Evolutionary conservation across 83 land plant species (phyloP), one percentile per base, ranked within the genome.

Genomic region (Larix sibirica): DNA sequence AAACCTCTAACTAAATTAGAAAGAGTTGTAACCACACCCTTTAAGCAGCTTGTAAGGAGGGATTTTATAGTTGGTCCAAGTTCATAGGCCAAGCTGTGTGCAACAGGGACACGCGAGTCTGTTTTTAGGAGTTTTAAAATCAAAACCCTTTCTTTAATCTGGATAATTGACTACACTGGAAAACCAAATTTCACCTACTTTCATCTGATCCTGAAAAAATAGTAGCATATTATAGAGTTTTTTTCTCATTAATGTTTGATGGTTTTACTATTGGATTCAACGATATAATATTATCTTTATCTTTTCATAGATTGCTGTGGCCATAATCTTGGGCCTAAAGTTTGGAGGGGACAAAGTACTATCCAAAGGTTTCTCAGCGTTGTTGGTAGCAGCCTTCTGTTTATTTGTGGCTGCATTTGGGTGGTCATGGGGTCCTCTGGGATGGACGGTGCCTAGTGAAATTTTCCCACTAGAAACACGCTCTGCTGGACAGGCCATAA

Each of bases 371-470:
- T 87, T 65, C 80, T 91, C 94, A 6, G 73, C 86, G n/a, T 6
- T 86, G 28, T 85, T 91, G 82, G 94, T 93, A 21, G 62, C 81
- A 2, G 82, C 91, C 65, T 79, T 93, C 79, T 91, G 92, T 74
- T 66, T 91, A 12, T 93, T 91, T 44, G 90, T 91, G 23, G 82
- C 82, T 12, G 95, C 89, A 10, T 93, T 89, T 50, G 95, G 92
- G 62, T 91, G 94, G 92, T 93, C 95, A 38, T 93, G 95, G 95
- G 95, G 95, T 0, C 90, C 92, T 3, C 90, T 91, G 1, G 94
- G 94, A 2, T 93, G 95, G 95, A 87, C 90, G 1, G 89, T 93
- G 20, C 95, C 95, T 9, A 93, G 95, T 77, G 95, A 93, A 81
- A 93, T 93, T n/a, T 93, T 93, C 83, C 92, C 94, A 5, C 38